Conservation (phyloP, 2,329 filamentous ascomycete genomes). For the Sclerotinia borealis region DNA sequence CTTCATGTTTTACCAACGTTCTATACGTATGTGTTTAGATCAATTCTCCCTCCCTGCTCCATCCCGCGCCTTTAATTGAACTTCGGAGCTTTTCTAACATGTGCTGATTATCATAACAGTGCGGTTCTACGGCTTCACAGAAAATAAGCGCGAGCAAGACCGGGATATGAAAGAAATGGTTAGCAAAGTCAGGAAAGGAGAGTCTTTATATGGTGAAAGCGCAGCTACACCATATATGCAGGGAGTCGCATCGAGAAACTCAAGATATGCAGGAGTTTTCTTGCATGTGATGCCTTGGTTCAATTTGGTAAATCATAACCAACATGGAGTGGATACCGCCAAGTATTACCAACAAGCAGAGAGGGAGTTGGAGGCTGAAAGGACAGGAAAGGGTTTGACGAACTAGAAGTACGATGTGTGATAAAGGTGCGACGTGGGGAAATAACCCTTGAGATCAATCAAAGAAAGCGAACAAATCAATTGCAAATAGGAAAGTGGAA, state of each 20-base stretch:
- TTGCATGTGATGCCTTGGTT: slow-evolving; percentile 88
- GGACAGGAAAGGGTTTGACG: slow-evolving; percentile 31
- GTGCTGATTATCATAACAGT: slow-evolving; percentile 45
- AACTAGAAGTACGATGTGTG: neutral
- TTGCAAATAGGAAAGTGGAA: slow-evolving; percentile 11
- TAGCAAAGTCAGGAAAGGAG: slow-evolving; percentile 83
- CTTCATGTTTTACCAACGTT: slow-evolving; percentile 78
- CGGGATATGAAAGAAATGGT: slow-evolving; percentile 99
- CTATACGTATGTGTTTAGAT: slow-evolving; percentile 56
- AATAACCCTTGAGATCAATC: neutral
- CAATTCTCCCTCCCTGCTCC: slow-evolving; percentile 24
- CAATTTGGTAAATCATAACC: slow-evolving; percentile 94
- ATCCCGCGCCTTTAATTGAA: neutral
- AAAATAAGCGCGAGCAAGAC: slow-evolving; percentile 86
- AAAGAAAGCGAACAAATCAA: neutral
- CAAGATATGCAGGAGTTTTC: slow-evolving; percentile 81
- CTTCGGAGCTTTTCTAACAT: neutral
- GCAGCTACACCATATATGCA: slow-evolving; percentile 81
- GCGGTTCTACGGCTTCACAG: slow-evolving; percentile 90
- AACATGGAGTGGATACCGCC: slow-evolving; percentile 92
- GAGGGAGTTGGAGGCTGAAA: slow-evolving; percentile 81
- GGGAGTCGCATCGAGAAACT: slow-evolving; percentile 87
- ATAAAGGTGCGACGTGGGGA: neutral
- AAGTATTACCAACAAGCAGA: slow-evolving; percentile 98
- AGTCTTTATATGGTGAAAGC: slow-evolving; percentile 82